Conservation (phyloP, 805 yeast genomes). For the Candida jianshihensis region DNA sequence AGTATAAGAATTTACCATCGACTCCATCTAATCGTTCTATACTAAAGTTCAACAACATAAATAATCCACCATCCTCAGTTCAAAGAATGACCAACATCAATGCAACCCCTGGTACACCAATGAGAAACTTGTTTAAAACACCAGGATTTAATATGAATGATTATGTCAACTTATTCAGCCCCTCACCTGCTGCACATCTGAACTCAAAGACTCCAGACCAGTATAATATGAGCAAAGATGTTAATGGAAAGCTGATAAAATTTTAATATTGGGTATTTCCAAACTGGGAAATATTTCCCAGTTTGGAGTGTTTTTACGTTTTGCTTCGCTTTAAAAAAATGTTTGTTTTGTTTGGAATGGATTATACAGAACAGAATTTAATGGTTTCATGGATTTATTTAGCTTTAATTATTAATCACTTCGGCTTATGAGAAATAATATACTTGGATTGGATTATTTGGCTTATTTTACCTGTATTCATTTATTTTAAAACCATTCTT, state of each 20-base stretch:
- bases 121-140: slow-evolving; percentile 31
- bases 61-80: slow-evolving; percentile 9
- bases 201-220: slow-evolving; percentile 29
- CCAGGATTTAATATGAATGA: slow-evolving; percentile 80
- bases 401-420: no score
- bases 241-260: slow-evolving; percentile 22
- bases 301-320: no score
- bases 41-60: background rate
- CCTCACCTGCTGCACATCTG: slow-evolving; percentile 47
- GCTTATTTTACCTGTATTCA: no score
- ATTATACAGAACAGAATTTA: no score
- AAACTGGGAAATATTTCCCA: background rate
- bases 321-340: no score
- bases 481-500: no score
- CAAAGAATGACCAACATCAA: slow-evolving; percentile 7
- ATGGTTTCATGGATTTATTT: no score
- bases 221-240: slow-evolving; percentile 16
- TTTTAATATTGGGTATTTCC: slow-evolving; percentile 4
- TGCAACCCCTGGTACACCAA: slow-evolving; percentile 23
- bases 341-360: no score
- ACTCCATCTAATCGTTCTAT: slow-evolving; percentile 15
- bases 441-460: no score
- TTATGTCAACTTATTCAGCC: slow-evolving; percentile 72
- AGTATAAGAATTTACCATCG: slow-evolving; percentile 18
- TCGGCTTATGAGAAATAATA: no score